Percentiles rank a stretch among this genome's conserved stretches.
Evolutionary conservation across 2,329 filamentous ascomycete genomes (phyloP).

Genomic region (Phialemoniopsis sp.): DNA sequence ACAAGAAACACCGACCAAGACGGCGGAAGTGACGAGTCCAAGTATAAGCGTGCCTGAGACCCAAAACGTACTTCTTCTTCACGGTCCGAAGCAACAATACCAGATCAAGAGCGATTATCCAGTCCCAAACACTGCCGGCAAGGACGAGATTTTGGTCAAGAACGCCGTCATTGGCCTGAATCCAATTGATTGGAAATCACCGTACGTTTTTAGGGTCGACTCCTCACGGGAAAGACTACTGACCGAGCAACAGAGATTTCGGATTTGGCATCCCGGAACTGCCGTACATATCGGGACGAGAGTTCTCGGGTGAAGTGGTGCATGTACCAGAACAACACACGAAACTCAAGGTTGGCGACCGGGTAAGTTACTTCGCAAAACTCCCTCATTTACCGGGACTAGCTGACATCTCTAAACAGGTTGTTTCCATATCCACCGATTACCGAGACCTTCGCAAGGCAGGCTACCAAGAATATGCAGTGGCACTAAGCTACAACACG

Average conservation of each 20-base stretch:
- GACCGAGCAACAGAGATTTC: slow-evolving; percentile 48
- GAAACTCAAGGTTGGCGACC: slow-evolving; percentile 52
- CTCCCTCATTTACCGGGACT: too few relatives aligned
- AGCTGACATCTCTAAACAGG: slow-evolving; percentile 20
- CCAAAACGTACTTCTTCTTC: slow-evolving; percentile 22
- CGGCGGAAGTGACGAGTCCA: background rate
- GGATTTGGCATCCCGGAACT: slow-evolving; percentile 65
- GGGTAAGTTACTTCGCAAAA: slow-evolving; percentile 23
- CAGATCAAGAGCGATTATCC: slow-evolving; percentile 19
- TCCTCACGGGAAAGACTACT: background rate
- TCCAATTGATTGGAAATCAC: slow-evolving; percentile 73
- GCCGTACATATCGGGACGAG: slow-evolving; percentile 66
- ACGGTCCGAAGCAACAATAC: slow-evolving; percentile 21
- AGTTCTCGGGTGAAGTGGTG: slow-evolving; percentile 63
- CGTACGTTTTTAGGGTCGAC: slow-evolving; percentile 35
- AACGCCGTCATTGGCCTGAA: slow-evolving; percentile 66
- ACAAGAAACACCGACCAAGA: background rate
- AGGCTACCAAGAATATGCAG: slow-evolving; percentile 66
- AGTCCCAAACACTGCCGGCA: slow-evolving; percentile 15
- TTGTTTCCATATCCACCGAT: slow-evolving; percentile 67
- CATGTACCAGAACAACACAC: slow-evolving; percentile 32
- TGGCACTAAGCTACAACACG: slow-evolving; percentile 61
- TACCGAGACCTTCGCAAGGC: slow-evolving; percentile 70
- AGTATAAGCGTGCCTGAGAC: slow-evolving; percentile 11
- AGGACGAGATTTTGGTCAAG: slow-evolving; percentile 56